Conservation (phyloP, 2,329 filamentous ascomycete species). For the Neonectria hederae region DNA sequence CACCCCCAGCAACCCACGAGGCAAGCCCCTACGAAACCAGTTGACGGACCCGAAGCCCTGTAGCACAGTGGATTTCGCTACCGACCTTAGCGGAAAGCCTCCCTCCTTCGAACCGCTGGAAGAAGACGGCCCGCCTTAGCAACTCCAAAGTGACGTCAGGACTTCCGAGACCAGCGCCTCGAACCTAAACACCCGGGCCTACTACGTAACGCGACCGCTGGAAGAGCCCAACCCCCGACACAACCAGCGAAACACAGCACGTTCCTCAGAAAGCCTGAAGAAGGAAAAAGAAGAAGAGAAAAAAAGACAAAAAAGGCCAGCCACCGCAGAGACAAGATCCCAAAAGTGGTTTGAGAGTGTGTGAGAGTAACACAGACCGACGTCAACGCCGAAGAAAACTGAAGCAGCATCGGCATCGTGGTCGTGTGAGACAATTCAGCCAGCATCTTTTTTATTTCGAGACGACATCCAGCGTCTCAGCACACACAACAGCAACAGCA, state of each 20-base stretch:
- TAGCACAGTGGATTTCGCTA: not conserved
- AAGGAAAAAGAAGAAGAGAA: not conserved
- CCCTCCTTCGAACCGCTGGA: not conserved
- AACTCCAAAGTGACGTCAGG: not conserved
- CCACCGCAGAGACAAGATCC: conserved; percentile 9
- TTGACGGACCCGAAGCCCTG: conserved; percentile 1
- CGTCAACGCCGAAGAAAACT: conserved; percentile 6
- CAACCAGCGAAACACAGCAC: not conserved
- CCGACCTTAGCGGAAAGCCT: not conserved
- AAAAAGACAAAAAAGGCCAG: not conserved
- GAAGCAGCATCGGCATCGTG: not conserved
- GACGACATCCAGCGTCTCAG: conserved; percentile 19
- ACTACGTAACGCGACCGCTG: too few species aligned
- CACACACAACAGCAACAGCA: conserved; percentile 3
- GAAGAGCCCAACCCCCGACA: not conserved
- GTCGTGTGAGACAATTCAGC: conserved; percentile 4
- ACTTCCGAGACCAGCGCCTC: not conserved
- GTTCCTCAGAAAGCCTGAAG: not conserved
- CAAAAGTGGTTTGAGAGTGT: not conserved
- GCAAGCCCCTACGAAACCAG: conserved; percentile 1
- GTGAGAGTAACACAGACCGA: not conserved
- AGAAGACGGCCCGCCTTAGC: not conserved
- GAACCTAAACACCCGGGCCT: not conserved
- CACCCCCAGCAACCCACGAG: conserved; percentile 3
- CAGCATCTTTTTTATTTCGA: not conserved